A percentile compares a stretch with the other conserved stretches of the same genome.
phyloP scores from a whole-genome alignment of 2,329 filamentous ascomycete species.

The Diaporthe destruens region DNA sequence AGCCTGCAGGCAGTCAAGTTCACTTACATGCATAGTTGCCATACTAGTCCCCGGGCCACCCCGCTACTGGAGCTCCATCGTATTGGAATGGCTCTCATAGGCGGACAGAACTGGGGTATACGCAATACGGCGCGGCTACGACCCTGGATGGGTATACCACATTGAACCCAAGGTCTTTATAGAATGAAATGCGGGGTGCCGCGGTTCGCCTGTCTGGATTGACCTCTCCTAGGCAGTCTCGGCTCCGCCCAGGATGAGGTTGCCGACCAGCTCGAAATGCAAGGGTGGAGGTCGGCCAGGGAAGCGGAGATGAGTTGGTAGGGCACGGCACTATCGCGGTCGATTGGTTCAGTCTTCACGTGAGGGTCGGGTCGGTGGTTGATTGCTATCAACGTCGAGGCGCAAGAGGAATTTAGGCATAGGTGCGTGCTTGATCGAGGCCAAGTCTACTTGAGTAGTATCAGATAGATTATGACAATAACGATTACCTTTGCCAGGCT shows the following conservation, averaged over 20 bases:
- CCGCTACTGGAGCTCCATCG: not conserved
- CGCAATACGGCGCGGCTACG: constrained; percentile 11
- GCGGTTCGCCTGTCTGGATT: constrained; percentile 9
- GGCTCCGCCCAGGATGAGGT: not conserved
- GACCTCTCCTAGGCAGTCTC: not conserved
- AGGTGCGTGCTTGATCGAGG: no score
- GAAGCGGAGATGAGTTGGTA: no score
- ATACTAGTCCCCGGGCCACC: not conserved
- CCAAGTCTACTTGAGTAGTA: no score
- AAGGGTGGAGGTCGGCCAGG: not conserved
- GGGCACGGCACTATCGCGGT: no score
- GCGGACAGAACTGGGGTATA: constrained; percentile 10
- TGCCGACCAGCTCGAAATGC: not conserved
- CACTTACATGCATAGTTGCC: constrained; percentile 1
- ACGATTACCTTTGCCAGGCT: no score
- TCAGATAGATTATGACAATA: no score
- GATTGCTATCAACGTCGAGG: no score
- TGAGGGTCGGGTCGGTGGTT: no score
- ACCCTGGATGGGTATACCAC: not conserved
- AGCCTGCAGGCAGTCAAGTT: no score
- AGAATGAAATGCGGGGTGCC: constrained; percentile 19
- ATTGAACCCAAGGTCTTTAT: not conserved
- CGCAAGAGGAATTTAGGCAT: no score
- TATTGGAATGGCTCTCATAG: not conserved
- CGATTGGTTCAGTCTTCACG: no score